Evolutionary conservation across 768 basidiomycete genomes (phyloP).

Genomic region (Gelatoporia subvermispora): DNA sequence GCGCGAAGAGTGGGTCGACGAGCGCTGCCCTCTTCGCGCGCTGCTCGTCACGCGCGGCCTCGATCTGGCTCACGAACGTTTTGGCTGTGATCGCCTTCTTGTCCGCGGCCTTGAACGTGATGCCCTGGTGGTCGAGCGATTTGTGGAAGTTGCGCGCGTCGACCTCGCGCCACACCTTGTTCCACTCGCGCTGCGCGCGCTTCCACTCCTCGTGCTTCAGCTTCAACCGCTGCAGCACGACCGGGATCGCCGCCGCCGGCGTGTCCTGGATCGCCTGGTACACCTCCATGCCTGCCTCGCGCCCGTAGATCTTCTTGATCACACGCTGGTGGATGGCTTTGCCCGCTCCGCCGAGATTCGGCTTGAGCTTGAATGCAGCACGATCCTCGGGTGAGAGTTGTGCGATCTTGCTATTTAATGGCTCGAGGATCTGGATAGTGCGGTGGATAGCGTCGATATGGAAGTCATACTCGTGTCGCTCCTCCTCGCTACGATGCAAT

Average conservation of each 20-base stretch:
- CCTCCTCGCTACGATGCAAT: constrained; percentile 92
- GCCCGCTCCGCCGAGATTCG: constrained; percentile 75
- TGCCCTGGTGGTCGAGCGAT: constrained; percentile 89
- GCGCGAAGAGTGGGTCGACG: constrained; percentile 45
- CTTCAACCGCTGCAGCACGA: constrained; percentile 85
- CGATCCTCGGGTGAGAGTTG: constrained; percentile 78
- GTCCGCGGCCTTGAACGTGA: constrained; percentile 85
- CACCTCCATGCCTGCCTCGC: constrained; percentile 76
- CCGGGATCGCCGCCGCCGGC: constrained; percentile 82
- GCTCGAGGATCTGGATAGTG: constrained; percentile 87
- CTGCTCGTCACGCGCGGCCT: constrained; percentile 79
- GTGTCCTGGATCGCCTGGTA: constrained; percentile 89
- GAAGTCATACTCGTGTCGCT: constrained; percentile 98
- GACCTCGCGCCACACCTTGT: constrained; percentile 96
- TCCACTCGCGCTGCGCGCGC: constrained; percentile 95
- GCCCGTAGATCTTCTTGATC: constrained; percentile 96
- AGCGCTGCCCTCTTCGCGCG: constrained; percentile 65
- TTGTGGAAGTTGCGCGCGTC: constrained; percentile 92
- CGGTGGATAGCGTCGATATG: constrained; percentile 94
- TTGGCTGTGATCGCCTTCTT: constrained; percentile 79
- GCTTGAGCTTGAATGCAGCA: constrained; percentile 76
- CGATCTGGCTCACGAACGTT: constrained; percentile 78
- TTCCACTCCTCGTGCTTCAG: constrained; percentile 99
- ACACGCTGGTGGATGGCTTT: constrained; percentile 92
- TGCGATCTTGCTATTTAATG: constrained; percentile 82